A percentile compares a stretch with the other conserved stretches of the same genome.
phyloP scores from a whole-genome alignment of 2,329 filamentous ascomycete species.

The Alternaria arborescens region DNA sequence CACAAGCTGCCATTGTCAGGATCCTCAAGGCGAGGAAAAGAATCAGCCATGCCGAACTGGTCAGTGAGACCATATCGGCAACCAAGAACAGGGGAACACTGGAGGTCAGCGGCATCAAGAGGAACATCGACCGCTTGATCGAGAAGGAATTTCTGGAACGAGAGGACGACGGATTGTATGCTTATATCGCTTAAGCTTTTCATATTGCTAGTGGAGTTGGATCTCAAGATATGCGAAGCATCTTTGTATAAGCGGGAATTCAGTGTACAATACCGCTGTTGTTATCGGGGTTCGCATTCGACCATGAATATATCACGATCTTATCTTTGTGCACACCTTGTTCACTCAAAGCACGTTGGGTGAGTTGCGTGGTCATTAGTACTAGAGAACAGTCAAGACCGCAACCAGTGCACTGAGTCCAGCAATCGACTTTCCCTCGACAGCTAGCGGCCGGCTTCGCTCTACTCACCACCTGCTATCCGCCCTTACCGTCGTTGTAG shows the following conservation, averaged over 20 bases:
- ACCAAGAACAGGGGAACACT: constrained; percentile 87
- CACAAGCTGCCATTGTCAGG: constrained; percentile 93
- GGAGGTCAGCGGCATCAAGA: constrained; percentile 89
- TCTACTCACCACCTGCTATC: not conserved
- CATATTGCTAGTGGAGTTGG: not conserved
- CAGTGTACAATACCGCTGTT: not conserved
- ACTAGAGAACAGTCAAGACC: not conserved
- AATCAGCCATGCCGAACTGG: constrained; percentile 85
- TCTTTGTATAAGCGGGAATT: not conserved
- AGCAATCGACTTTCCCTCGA: not conserved
- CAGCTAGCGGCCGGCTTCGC: not conserved
- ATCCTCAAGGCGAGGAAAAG: constrained; percentile 96
- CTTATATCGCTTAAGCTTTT: constrained; percentile 54
- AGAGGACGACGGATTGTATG: constrained; percentile 53
- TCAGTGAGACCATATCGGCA: constrained; percentile 90
- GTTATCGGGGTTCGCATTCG: not conserved
- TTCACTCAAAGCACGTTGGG: not conserved
- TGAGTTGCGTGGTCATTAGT: not conserved
- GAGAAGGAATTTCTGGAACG: constrained; percentile 53
- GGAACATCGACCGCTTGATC: constrained; percentile 88
- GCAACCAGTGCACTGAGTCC: not conserved
- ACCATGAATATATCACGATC: not conserved
- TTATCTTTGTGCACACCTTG: not conserved
- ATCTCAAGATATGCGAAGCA: not conserved
- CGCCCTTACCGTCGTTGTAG: not conserved